Evolutionary conservation across 192 early-diverging fungal species (phyloP).

Genomic region (Linnemannia hyalina): DNA sequence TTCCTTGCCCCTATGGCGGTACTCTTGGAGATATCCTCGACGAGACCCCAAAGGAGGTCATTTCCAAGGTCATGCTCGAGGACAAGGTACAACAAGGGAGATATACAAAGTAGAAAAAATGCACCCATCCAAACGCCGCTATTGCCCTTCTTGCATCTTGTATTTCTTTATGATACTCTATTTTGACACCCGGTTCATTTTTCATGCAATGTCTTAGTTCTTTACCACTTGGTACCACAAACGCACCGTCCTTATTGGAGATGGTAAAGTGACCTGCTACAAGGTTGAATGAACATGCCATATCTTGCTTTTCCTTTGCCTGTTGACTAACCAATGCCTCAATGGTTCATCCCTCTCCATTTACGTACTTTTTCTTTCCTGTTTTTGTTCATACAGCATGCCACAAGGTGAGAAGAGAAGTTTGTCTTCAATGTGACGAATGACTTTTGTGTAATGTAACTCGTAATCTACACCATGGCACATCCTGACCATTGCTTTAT

Average conservation of each 20-base stretch:
- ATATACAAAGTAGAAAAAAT: background rate
- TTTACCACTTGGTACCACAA: constrained; percentile 30
- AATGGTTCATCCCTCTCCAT: background rate
- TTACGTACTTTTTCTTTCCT: background rate
- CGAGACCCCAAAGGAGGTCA: constrained; percentile 7
- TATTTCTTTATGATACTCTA: background rate
- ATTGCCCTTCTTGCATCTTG: background rate
- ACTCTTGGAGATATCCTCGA: constrained; percentile 40
- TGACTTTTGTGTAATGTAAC: no score
- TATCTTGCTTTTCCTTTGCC: background rate
- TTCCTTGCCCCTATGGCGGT: constrained; percentile 33
- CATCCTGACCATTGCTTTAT: background rate
- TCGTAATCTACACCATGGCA: background rate
- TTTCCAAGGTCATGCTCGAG: constrained; percentile 43
- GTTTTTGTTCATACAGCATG: constrained; percentile 6
- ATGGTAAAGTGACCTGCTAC: constrained; percentile 16
- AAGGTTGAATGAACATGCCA: background rate
- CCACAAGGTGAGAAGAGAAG: constrained; percentile 28
- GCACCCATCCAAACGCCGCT: background rate
- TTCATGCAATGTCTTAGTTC: background rate
- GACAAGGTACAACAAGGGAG: constrained; percentile 30
- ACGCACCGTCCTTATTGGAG: constrained; percentile 32
- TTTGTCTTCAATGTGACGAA: background rate
- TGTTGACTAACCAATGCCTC: background rate
- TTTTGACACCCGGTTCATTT: background rate